Evolutionary conservation across 164 flowering plant species (phyloP), one percentile per base, ranked within the genome.

Genomic region (Buxus sempervirens): DNA sequence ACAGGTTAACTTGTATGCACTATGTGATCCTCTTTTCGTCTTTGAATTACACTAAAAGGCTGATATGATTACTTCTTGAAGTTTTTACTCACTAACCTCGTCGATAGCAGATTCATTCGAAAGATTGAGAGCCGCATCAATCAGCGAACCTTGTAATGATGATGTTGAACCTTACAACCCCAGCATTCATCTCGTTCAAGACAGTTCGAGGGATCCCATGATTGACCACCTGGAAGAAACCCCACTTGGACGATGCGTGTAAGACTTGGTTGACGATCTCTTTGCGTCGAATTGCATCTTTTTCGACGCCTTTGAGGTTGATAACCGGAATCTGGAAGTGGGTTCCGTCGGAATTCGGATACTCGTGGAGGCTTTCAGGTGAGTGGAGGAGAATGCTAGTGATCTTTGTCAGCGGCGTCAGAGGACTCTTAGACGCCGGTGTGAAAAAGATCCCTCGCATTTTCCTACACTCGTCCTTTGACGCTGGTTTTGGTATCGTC

Each of bases 401-500:
- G 38, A 81, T 57, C 14, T 67, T 49, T 0, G 19, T 13, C n/a
- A 6, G 81, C 82, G 0, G 81, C 69, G 23, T 85, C 86, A 0
- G 81, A 78, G 0, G 82, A 80, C 3, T 85, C 82, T 62, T 84
- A 80, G 1, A 86, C 90, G 20, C 85, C 84, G 1, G 71, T n/a
- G n/a, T n/a, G n/a, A n/a, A n/a, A n/a, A n/a, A n/a, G n/a, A n/a
- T n/a, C n/a, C n/a, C n/a, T n/a, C n/a, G n/a, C n/a, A n/a, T n/a
- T n/a, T n/a, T n/a, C n/a, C n/a, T n/a, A n/a, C n/a, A n/a, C n/a
- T n/a, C n/a, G n/a, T n/a, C n/a, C n/a, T n/a, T 84, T 82, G 1
- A 86, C 90, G 20, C 85, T 83, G 1, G 71, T 60, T 62, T 84
- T 82, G 7, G 86, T 21, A 4, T 83, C 78, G n/a, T 82, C 84